Conservation (phyloP, 106 monocot genomes). For the Dendrobium officinale region DNA sequence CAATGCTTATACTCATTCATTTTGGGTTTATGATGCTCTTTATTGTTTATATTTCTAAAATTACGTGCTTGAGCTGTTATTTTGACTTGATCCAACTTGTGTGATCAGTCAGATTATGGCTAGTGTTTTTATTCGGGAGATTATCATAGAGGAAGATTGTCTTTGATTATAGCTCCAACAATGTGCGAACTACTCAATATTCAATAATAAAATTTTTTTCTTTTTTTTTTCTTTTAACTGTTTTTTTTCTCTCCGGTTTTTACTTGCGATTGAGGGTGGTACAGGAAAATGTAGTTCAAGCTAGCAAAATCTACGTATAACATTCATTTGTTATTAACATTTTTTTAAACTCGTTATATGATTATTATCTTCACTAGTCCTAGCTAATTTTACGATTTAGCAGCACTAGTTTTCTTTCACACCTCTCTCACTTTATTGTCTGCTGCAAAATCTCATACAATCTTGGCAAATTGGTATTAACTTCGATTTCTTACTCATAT, state of each 20-base stretch:
- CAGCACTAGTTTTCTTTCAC: neutral
- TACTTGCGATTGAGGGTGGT: neutral
- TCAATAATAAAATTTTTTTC: too few species aligned
- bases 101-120: too few species aligned
- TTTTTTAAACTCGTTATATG: neutral
- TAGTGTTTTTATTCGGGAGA: too few species aligned
- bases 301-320: neutral
- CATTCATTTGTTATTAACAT: neutral
- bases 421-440: neutral
- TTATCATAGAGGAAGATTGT: too few species aligned
- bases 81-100: too few species aligned
- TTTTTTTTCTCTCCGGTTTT: neutral
- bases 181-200: too few species aligned
- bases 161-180: too few species aligned
- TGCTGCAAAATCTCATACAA: neutral
- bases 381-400: neutral
- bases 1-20: too few species aligned
- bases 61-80: too few species aligned
- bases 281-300: neutral
- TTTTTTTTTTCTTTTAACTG: too few species aligned
- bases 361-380: neutral
- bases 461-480: conserved; percentile 1
- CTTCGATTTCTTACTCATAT: conserved; percentile 7
- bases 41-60: too few species aligned
- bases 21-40: too few species aligned